Evolutionary conservation across 768 basidiomycete species (phyloP).

Genomic region (Boletus eberwhitei): DNA sequence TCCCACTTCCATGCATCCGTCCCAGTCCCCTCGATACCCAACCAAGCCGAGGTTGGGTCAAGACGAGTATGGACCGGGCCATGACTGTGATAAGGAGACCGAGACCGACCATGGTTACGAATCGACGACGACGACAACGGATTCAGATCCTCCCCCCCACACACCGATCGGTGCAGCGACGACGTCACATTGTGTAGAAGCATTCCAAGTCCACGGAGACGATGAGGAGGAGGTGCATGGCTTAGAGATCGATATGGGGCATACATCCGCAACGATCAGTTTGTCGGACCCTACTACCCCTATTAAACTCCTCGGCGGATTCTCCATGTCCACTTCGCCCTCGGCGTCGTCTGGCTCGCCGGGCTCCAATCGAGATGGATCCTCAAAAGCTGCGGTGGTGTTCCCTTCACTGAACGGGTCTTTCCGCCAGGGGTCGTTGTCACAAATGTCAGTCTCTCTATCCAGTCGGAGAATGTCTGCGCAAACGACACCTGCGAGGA

Average conservation of each 20-base stretch:
- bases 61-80: constrained; percentile 3
- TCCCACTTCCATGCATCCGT: not conserved
- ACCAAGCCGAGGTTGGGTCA: constrained; percentile 1
- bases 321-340: constrained; percentile 5
- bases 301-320: constrained; percentile 12
- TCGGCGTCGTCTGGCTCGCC: not conserved
- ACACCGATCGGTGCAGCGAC: constrained; percentile 20
- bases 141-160: constrained; percentile 26
- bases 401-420: constrained; percentile 26
- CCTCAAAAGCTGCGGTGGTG: constrained; percentile 14
- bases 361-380: constrained; percentile 2
- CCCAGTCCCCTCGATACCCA: constrained; percentile 1
- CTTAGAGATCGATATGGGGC: constrained; percentile 6
- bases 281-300: constrained; percentile 17
- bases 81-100: constrained; percentile 19
- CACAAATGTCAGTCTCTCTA: not conserved
- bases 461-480: constrained; percentile 3
- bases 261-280: not conserved
- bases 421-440: constrained; percentile 14
- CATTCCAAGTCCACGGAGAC: constrained; percentile 12
- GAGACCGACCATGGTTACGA: constrained; percentile 27
- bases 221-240: constrained; percentile 5
- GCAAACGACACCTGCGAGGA: constrained; percentile 11
- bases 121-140: constrained; percentile 26
- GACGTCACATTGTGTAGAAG: constrained; percentile 3